Conservation (phyloP, 108 stramenopile species). For the Cylindrotheca closterium region DNA sequence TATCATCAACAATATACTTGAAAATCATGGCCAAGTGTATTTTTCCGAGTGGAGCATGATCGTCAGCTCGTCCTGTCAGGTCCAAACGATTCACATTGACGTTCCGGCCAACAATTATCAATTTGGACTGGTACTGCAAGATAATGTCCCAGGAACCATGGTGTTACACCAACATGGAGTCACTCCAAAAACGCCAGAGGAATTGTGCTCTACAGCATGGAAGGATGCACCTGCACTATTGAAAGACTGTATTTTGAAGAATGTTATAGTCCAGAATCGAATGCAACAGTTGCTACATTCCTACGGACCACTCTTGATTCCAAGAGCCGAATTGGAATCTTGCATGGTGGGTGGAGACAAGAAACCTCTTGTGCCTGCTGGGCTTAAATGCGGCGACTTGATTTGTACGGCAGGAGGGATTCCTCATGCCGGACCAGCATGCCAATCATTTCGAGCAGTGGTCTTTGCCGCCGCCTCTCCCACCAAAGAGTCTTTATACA, state of each 20-base stretch:
- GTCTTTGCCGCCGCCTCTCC: conserved; percentile 17
- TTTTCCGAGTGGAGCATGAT: conserved; percentile 24
- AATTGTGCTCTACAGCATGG: conserved; percentile 2
- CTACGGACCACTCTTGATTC: conserved; percentile 7
- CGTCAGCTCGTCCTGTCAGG: conserved; percentile 9
- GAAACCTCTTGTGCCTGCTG: not conserved
- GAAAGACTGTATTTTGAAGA: not conserved
- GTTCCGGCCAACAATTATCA: conserved; percentile 14
- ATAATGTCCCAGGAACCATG: conserved; percentile 3
- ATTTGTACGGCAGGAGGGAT: conserved; percentile 15
- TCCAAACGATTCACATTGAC: conserved; percentile 17
- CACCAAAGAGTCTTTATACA: conserved; percentile 1
- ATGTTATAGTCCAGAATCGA: not conserved
- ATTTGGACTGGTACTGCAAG: conserved; percentile 7
- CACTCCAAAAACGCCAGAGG: conserved; percentile 9
- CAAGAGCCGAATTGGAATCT: not conserved
- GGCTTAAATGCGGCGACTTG: conserved; percentile 15
- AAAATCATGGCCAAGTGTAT: not conserved
- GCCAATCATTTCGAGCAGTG: conserved; percentile 15
- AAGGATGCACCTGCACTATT: conserved; percentile 2
- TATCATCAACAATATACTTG: not conserved
- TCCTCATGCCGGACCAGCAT: conserved; percentile 17
- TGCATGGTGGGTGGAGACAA: conserved; percentile 5
- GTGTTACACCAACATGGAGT: conserved; percentile 12
- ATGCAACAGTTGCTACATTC: conserved; percentile 2